Conservation (phyloP, 2,329 filamentous ascomycete genomes). For the Diplocarpon rosae region DNA sequence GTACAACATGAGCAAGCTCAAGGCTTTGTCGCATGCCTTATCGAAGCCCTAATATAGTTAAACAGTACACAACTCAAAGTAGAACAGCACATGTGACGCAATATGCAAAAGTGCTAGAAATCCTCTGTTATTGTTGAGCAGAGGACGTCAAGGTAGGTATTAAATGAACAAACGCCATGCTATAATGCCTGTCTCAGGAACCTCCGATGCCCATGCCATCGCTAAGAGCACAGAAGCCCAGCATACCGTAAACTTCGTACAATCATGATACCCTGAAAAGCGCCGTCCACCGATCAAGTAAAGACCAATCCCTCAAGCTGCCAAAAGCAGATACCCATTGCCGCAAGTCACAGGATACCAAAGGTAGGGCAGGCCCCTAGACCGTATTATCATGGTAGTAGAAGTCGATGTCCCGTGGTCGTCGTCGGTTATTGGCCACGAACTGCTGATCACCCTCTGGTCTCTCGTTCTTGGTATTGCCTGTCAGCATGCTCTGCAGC, state of each 20-base stretch:
- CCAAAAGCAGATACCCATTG: too few relatives aligned
- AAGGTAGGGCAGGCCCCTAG: background rate
- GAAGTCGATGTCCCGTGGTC: slow-evolving; percentile 85
- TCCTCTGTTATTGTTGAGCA: background rate
- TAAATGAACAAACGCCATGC: slow-evolving; percentile 5
- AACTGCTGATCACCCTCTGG: slow-evolving; percentile 88
- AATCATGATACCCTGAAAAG: background rate
- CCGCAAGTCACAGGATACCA: background rate
- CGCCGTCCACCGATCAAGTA: background rate
- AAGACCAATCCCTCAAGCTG: too few relatives aligned
- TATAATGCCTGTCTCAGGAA: slow-evolving; percentile 6
- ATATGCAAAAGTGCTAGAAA: background rate
- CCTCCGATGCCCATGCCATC: background rate
- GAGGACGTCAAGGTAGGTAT: background rate
- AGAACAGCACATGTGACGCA: too few relatives aligned
- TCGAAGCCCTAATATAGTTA: too few relatives aligned
- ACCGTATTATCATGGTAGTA: slow-evolving; percentile 86
- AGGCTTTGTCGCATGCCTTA: too few relatives aligned
- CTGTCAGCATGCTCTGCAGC: slow-evolving; percentile 95
- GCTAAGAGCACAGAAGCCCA: background rate
- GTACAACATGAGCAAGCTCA: too few relatives aligned
- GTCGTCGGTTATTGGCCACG: slow-evolving; percentile 64
- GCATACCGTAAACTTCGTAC: background rate
- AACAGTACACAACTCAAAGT: too few relatives aligned
- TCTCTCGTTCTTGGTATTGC: slow-evolving; percentile 83